Conservation (phyloP, 345 rosid genomes). For the Eutrema heterophyllum region DNA sequence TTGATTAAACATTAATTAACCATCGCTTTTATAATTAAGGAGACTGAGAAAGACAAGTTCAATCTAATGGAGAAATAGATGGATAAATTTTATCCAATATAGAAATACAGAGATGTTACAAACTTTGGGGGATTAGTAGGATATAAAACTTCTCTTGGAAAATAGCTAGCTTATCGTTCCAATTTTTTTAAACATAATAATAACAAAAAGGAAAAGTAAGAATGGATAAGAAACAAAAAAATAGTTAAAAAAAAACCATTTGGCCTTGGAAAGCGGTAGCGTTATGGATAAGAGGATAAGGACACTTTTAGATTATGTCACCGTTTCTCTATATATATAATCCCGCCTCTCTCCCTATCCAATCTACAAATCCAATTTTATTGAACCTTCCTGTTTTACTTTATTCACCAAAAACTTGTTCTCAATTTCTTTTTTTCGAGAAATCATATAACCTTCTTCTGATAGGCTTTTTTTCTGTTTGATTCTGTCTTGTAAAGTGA, state of each 20-base stretch:
- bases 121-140: no score
- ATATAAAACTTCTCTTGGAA: no score
- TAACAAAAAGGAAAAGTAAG: no score
- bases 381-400: not conserved
- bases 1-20: no score
- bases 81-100: no score
- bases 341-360: not conserved
- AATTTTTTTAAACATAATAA: no score
- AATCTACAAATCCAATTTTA: constrained; percentile 8
- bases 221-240: not conserved
- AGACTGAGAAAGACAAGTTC: no score
- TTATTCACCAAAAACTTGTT: not conserved
- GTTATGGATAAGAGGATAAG: constrained; percentile 36
- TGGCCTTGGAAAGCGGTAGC: constrained; percentile 5
- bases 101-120: no score
- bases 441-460: not conserved
- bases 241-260: not conserved
- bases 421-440: not conserved
- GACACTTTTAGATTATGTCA: constrained; percentile 30
- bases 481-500: not conserved
- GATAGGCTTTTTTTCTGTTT: not conserved
- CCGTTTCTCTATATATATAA: constrained; percentile 9
- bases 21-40: no score
- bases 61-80: no score
- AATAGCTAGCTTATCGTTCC: no score